phyloP scores from a whole-genome alignment of 2,329 filamentous ascomycete genomes.

The Colletotrichum endophyticum region DNA sequence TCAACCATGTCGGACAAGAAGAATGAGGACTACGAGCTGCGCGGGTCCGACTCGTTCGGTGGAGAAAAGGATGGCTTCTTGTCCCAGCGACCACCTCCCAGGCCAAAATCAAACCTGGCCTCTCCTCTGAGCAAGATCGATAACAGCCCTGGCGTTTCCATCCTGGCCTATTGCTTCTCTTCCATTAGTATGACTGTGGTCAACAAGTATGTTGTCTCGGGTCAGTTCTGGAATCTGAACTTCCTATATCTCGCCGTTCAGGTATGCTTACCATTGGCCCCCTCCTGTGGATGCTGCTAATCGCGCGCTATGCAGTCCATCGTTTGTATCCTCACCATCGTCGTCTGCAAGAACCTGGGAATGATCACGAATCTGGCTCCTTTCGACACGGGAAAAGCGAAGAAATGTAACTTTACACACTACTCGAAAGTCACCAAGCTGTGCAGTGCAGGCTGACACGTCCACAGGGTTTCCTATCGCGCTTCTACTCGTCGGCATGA shows the following conservation, averaged over 20 bases:
- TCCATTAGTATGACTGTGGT: slow-evolving; percentile 99
- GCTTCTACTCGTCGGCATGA: slow-evolving; percentile 96
- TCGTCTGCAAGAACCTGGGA: slow-evolving; percentile 79
- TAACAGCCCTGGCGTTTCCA: slow-evolving; percentile 80
- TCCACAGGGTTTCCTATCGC: slow-evolving; percentile 93
- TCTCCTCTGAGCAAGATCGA: slow-evolving; percentile 56
- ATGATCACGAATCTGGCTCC: slow-evolving; percentile 81
- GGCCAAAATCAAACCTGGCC: slow-evolving; percentile 29
- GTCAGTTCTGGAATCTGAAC: slow-evolving; percentile 90
- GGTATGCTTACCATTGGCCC: slow-evolving; percentile 58
- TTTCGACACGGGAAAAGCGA: slow-evolving; percentile 88
- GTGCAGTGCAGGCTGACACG: slow-evolving; percentile 22
- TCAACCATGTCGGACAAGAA: slow-evolving; percentile 85
- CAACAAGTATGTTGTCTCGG: slow-evolving; percentile 98
- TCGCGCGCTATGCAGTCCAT: slow-evolving; percentile 68
- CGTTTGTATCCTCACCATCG: slow-evolving; percentile 86
- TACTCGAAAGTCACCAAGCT: neutral
- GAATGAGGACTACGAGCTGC: slow-evolving; percentile 79
- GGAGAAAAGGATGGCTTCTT: slow-evolving; percentile 60
- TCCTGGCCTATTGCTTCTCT: slow-evolving; percentile 89
- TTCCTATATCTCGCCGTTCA: slow-evolving; percentile 94
- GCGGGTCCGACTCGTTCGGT: slow-evolving; percentile 66
- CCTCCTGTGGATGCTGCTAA: neutral
- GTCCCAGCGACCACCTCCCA: slow-evolving; percentile 44
- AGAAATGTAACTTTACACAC: slow-evolving; percentile 74